Evolutionary conservation across 2,329 filamentous ascomycete species (phyloP), one percentile per base, ranked within the genome.

Genomic region (Apiospora phragmitis): DNA sequence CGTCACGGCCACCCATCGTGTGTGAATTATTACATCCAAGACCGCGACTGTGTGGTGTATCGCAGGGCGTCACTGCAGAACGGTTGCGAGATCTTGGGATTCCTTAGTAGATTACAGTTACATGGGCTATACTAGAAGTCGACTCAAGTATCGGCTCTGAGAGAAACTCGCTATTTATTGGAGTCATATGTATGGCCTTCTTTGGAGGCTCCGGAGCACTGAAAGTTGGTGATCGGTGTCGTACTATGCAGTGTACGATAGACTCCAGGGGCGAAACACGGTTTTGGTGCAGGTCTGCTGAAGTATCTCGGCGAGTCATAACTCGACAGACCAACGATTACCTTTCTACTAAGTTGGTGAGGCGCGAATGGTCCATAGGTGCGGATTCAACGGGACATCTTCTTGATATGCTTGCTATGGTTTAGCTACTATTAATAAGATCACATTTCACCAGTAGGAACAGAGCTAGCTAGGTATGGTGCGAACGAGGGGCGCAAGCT

Each of bases 51-150:
- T 71, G 69, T 43, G 51, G 51, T 65, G 69, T 72, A 6, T 72
- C 72, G 29, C 71, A 72, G 21, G 72, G 69, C 21, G 71, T 67
- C 4, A 72, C 70, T 43, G 69, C 66, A 24, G 73, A 75, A 45
- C 71, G 71, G 45, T 66, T 75, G 18, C 68, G 70, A 45, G 32
- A 32, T 29, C 41, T 43, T 21, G n/a, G 5, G 32, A 3, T 38
- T 62, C 29, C 32, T 38, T 62, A 62, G 21, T n/a, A 49, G 4
- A n/a, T 24, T 24, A 18, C 18, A 24, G 5, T 9, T 18, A 7
- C 3, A n/a, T 38, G 18, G 11, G 4, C 55, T 62, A 62, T 12
- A 38, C 32, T 21, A 24, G 55, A 62, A 38, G 18, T n/a, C 29
- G 55, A 14, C 55, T 62, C 18, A 35, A 38, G 8, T 24, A 38